Percentiles rank a stretch among this genome's conserved stretches.
These are phyloP conservation scores for Aspergillus hortae DNA, from an alignment of 2,329 filamentous ascomycete genomes.

Conservation along the genomic window DNA sequence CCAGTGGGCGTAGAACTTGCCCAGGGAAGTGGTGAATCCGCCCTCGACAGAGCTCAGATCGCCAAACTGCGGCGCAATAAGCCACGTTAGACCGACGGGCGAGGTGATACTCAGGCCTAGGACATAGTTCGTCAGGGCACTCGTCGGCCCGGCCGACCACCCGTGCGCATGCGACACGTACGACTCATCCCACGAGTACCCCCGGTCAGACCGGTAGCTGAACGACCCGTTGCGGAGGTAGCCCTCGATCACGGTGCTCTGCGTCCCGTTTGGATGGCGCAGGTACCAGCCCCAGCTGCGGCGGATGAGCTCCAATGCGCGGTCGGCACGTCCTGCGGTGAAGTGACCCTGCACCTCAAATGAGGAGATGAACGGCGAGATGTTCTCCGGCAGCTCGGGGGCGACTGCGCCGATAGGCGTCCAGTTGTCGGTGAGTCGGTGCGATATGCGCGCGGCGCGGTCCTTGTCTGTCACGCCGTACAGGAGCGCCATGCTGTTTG, in stretches of 20 bases:
- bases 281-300: slow-evolving; percentile 60
- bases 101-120: slow-evolving; percentile 43
- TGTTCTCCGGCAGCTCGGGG: slow-evolving; percentile 56
- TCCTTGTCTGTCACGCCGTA: slow-evolving; percentile 43
- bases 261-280: slow-evolving; percentile 55
- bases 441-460: slow-evolving; percentile 41
- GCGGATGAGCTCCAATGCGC: slow-evolving; percentile 56
- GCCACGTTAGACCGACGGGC: slow-evolving; percentile 42
- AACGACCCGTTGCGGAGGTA: slow-evolving; percentile 56
- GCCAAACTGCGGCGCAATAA: slow-evolving; percentile 42
- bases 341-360: slow-evolving; percentile 60
- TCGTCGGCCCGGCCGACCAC: slow-evolving; percentile 43
- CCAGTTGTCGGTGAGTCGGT: slow-evolving; percentile 51
- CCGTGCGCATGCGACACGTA: slow-evolving; percentile 31
- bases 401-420: slow-evolving; percentile 52
- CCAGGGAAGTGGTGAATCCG: slow-evolving; percentile 46
- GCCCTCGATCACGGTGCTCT: slow-evolving; percentile 58
- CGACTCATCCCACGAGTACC: slow-evolving; percentile 38
- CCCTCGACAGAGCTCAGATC: slow-evolving; percentile 42
- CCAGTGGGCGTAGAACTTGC: slow-evolving; percentile 31
- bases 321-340: slow-evolving; percentile 43
- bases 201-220: slow-evolving; percentile 52
- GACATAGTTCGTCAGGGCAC: slow-evolving; percentile 43
- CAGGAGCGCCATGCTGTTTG: slow-evolving; percentile 54
- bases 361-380: slow-evolving; percentile 57